Evolutionary conservation across 2,329 filamentous ascomycete species (phyloP), one percentile per base, ranked within the genome.

Genomic region (Didymella keratinophila): DNA sequence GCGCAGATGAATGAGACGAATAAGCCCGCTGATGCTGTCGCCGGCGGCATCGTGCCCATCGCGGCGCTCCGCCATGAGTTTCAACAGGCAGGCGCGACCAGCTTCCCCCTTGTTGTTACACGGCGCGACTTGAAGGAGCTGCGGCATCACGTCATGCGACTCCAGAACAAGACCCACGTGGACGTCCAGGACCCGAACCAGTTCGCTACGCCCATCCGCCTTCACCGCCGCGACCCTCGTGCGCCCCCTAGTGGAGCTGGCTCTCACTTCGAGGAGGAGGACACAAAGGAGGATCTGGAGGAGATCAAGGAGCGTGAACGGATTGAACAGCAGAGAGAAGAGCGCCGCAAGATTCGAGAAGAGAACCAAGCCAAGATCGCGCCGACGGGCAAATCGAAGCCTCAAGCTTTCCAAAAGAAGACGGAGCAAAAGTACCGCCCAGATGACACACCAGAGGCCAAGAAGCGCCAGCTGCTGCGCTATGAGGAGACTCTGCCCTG

Each of bases 401-500:
- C 89, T 61, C 82, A 83, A 52, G 80, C 79, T 21, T 84, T 84
- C 52, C 85, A 87, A 73, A 94, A 96, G 77, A 96, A 94, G 71
- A 94, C 89, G 1, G 90, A 92, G 63, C 91, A 93, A 69, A 90
- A 96, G 21, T 93, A 91, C 71, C 88, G 92, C 66, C 86, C 90
- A n/a, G 91, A 96, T 56, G 86, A 88, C 72, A 87, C 87, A 1
- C 84, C 84, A 79, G 81, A 95, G 85, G 83, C 96, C 84, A 81
- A 87, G 87, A 78, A 89, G 58, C 80, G 81, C 48, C 81, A 84
- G 41, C 81, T 86, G 58, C 79, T 88, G 41, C 85, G 93, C 63
- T 99, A 98, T 66, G 95, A 98, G 75, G 95, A 99, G 76, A 92
- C 94, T 4, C 82, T 97, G 48, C 95, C 95, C 6, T 99, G 95